Conservation (phyloP, 2,329 filamentous ascomycete genomes). For the Penicillium sp. region DNA sequence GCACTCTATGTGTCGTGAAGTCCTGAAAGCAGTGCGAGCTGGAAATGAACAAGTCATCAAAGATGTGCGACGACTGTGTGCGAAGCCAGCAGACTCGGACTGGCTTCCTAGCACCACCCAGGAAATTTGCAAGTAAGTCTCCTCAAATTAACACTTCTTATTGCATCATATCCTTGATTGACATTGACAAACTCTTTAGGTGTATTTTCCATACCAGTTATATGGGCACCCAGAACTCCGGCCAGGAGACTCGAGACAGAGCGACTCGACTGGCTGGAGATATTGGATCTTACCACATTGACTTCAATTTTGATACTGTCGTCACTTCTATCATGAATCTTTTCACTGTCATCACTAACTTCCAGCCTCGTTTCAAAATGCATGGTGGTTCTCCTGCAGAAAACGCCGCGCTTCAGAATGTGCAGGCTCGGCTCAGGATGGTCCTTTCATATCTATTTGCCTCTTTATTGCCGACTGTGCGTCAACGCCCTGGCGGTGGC, state of each 20-base stretch:
- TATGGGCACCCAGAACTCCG: conserved; percentile 70
- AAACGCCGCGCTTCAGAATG: conserved; percentile 66
- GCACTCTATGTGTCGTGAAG: conserved; percentile 41
- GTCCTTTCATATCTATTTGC: conserved; percentile 65
- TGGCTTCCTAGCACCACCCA: conserved; percentile 58
- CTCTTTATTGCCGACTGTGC: conserved; percentile 60
- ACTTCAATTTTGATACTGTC: conserved; percentile 71
- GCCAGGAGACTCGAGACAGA: conserved; percentile 64
- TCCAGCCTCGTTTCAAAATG: conserved; percentile 62
- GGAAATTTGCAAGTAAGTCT: conserved; percentile 53
- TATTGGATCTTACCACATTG: conserved; percentile 72
- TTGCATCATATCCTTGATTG: neutral
- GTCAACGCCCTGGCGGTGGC: conserved; percentile 57
- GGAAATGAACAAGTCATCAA: conserved; percentile 52
- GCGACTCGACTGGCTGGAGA: conserved; percentile 58
- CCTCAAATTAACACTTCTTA: neutral
- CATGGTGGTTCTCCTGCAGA: conserved; percentile 62
- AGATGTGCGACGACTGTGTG: conserved; percentile 54
- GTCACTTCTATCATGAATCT: conserved; percentile 61
- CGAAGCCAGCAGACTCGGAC: conserved; percentile 46
- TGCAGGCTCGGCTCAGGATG: conserved; percentile 67
- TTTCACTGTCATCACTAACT: conserved; percentile 58
- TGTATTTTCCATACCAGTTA: conserved; percentile 63
- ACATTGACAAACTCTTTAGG: neutral
- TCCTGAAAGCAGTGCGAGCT: conserved; percentile 36